Base-by-base conservation (phyloP, 1,284 basidiomycete species). In the Leccinum variabile region DNA sequence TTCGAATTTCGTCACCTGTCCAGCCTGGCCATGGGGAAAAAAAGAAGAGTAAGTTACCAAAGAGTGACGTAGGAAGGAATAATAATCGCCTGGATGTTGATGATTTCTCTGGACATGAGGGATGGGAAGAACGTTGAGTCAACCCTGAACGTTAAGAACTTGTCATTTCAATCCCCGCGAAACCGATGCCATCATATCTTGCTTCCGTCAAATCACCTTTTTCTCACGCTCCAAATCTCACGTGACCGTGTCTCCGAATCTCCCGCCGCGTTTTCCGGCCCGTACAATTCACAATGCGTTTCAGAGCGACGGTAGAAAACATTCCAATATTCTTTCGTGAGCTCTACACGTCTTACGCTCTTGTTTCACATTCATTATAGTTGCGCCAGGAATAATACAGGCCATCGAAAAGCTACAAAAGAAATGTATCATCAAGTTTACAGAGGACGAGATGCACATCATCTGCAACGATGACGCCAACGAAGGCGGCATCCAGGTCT, bases 401-500 rank as follows among this genome's bases (percentile, higher is more conserved):
- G 84, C 89, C 0, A 79, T 94, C n/a, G 87, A 92, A 66, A 93
- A 91, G 65, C 79, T 95, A 9, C 90, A 95, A 69, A 92, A 91
- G 73, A 85, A 82, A 78, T 94, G 91, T 68, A 88, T 92, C 60
- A 86, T 96, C 70, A 88, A 88, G 68, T 90, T 95, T 67, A 88
- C 87, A 0, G 86, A 90, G 65, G 83, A 82, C 7, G 86, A 85
- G 54, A 89, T 95, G 78, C 87, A 89, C 65, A 89, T 95, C 67
- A 95, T 96, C 61, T 94, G 91, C 78, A 87, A 89, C 54, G 85
- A 83, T 62, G 91, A 94, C 66, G 83, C 84, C 46, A 90, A 87
- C 63, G 90, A 91, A 67, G 92, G 92, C 7, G 92, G 94, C 3
- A 89, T 94, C 7, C 92, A 95, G 74, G 91, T 95, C 55, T 96